Percentiles rank a stretch among this genome's conserved stretches.
Conservation (phyloP, 2,329 filamentous ascomycete species). For the Erysiphe neolycopersici region DNA sequence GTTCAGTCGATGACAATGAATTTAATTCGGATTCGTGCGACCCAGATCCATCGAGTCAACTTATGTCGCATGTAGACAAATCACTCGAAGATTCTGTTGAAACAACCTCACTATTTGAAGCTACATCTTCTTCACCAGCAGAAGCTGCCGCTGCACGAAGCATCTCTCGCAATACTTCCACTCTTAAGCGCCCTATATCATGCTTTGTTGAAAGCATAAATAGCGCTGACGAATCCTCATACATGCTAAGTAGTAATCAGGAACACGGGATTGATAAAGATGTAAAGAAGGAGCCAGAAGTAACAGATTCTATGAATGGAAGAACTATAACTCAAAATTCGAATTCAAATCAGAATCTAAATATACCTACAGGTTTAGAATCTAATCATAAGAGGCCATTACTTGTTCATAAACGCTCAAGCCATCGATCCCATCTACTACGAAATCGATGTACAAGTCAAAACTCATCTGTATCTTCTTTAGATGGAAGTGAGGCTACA, state of each 20-base stretch:
- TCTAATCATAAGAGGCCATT: slow-evolving; percentile 22
- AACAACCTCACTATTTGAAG: slow-evolving; percentile 25
- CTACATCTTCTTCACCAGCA: slow-evolving; percentile 28
- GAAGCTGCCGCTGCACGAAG: slow-evolving; percentile 26
- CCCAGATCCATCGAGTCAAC: neutral
- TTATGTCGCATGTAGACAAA: slow-evolving; percentile 3
- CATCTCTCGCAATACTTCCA: slow-evolving; percentile 24
- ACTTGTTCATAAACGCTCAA: slow-evolving; percentile 13
- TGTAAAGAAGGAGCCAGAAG: neutral
- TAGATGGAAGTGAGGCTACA: slow-evolving; percentile 43
- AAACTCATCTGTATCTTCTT: slow-evolving; percentile 32
- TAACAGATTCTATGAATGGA: neutral
- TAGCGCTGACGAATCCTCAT: slow-evolving; percentile 2
- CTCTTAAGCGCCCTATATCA: slow-evolving; percentile 13
- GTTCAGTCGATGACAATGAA: neutral
- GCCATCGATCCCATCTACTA: slow-evolving; percentile 27
- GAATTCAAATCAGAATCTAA: slow-evolving; percentile 12
- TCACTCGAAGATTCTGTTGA: slow-evolving; percentile 11
- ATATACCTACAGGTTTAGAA: slow-evolving; percentile 18
- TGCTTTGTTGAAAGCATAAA: slow-evolving; percentile 1
- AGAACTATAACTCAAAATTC: neutral
- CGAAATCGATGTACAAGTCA: slow-evolving; percentile 27
- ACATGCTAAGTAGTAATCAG: slow-evolving; percentile 8
- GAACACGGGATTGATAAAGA: neutral
- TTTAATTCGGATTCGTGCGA: neutral